Conservation (phyloP, 108 stramenopile genomes). For the Skeletonema costatum region DNA sequence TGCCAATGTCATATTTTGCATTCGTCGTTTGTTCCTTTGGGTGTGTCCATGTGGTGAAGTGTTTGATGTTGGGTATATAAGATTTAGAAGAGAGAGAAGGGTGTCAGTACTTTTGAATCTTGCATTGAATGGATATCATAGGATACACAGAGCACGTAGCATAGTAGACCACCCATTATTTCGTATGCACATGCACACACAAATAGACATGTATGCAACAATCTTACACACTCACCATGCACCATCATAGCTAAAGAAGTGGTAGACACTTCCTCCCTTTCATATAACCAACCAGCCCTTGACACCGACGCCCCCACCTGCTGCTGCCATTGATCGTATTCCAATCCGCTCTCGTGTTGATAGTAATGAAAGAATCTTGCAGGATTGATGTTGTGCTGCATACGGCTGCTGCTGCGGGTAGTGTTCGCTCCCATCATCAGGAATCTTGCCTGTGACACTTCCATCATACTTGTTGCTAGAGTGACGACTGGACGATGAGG, state of each 20-base stretch:
- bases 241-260: constrained; percentile 6
- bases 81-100: neutral
- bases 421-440: neutral
- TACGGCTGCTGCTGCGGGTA: neutral
- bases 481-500: no score
- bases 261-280: constrained; percentile 3
- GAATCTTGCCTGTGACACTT: neutral
- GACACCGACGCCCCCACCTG: neutral
- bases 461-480: neutral
- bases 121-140: neutral
- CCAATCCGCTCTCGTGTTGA: constrained; percentile 30
- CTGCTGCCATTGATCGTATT: neutral
- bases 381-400: neutral
- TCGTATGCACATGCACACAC: neutral
- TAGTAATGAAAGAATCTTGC: constrained; percentile 8
- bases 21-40: constrained; percentile 62
- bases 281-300: constrained; percentile 2
- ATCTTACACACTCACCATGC: constrained; percentile 11
- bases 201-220: neutral
- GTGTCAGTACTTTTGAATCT: neutral
- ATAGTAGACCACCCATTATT: neutral
- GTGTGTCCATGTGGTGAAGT: neutral
- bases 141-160: neutral
- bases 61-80: no score
- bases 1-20: constrained; percentile 82